These are phyloP conservation scores for Gelatoporia subvermispora DNA, from an alignment of 768 basidiomycete species.

Conservation along the genomic window DNA sequence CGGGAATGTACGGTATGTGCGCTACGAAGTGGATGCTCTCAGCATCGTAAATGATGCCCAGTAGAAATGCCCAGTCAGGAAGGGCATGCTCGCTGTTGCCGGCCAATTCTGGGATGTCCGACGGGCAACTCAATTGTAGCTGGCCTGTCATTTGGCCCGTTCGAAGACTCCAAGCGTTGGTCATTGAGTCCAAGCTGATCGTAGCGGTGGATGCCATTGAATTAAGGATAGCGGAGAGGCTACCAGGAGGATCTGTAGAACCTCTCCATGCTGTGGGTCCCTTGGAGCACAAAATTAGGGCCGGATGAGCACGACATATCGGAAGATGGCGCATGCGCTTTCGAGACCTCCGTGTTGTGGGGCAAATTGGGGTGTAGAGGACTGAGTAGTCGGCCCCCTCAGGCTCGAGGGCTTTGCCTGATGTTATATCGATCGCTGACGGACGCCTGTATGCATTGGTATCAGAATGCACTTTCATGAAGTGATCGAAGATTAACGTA, in stretches of 20 bases:
- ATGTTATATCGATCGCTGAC: not conserved
- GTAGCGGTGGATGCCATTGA: no score
- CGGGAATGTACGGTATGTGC: not conserved
- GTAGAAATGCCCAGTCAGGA: not conserved
- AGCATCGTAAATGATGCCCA: not conserved
- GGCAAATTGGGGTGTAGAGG: no score
- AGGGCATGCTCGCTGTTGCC: not conserved
- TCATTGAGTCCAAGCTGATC: not conserved
- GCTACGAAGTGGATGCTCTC: not conserved
- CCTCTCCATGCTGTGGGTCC: no score
- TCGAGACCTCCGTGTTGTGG: not conserved
- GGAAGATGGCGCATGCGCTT: not conserved
- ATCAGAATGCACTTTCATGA: not conserved
- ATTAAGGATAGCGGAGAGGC: no score
- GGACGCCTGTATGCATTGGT: not conserved
- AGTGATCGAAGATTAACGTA: not conserved
- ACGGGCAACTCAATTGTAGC: not conserved
- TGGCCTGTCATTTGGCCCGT: no score
- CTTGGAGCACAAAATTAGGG: no score
- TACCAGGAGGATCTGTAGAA: no score
- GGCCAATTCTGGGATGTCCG: no score
- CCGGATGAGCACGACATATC: no score
- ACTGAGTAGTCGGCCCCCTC: not conserved
- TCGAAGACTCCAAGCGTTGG: not conserved
- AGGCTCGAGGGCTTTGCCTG: not conserved